Evolutionary conservation across 2,329 filamentous ascomycete genomes (phyloP), one percentile per base, ranked within the genome.

Genomic region (Chrysosporium queenslandicum): DNA sequence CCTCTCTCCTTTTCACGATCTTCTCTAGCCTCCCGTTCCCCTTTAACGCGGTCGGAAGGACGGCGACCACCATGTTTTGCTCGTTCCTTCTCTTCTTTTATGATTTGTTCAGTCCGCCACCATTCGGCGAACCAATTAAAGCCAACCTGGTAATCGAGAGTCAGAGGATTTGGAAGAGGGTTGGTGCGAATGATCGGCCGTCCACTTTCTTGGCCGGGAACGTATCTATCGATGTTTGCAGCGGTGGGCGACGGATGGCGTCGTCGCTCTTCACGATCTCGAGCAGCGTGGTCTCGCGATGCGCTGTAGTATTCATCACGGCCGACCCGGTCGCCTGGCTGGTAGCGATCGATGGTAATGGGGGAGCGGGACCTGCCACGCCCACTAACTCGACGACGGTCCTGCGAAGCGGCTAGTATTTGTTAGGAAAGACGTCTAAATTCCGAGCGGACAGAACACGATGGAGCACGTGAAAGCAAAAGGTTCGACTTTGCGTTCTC

Each of bases 41-140:
- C 79, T 59, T 80, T 79, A 40, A 82, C 69, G 50, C 77, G 74
- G 49, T 74, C 74, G 3, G 75, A 73, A 32, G 71, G 71, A 43
- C 78, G 74, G 40, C 78, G 70, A 21, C 77, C 77, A 18, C 80
- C 80, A 56, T 77, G 75, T 62, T 79, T 80, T 7, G 72, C 72
- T 27, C 79, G 76, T 59, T 83, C 81, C 56, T 78, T 80, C 55
- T 82, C 80, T 56, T 82, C 79, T 58, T 81, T 82, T 57, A 83
- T 77, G 16, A 73, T 68, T 62, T 83, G 78, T 59, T 84, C 80
- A 2, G 74, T 71, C 32, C 80, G 74, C 81, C 81, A 84, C 81
- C 81, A 84, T 64, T 84, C 81, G 1, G 80, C 79, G 57, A 82
- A 84, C 71, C 75, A 84, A 56, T 79, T 83, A 67, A 83, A 83